A percentile compares a stretch with the other conserved stretches of the same genome.
phyloP scores from a whole-genome alignment of 2,329 filamentous ascomycete species.

The Cephalotrichum gorgonifer region DNA sequence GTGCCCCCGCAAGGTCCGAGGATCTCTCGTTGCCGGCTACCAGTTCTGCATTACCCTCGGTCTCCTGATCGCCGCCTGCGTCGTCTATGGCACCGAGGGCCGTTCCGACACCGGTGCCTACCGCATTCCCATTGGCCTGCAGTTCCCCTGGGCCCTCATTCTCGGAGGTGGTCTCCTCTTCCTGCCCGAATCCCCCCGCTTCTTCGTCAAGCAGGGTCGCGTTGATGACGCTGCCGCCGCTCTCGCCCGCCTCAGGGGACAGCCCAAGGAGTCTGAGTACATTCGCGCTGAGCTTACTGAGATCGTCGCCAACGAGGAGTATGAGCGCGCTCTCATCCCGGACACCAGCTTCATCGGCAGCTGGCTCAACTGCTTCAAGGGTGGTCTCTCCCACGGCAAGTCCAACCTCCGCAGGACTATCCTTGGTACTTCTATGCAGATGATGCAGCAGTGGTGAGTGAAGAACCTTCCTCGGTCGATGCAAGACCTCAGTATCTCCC shows the following conservation, averaged over 20 bases:
- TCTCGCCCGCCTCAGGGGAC: slow-evolving; percentile 59
- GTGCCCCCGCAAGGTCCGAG: slow-evolving; percentile 60
- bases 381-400: slow-evolving; percentile 51
- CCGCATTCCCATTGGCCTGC: slow-evolving; percentile 71
- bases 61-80: slow-evolving; percentile 61
- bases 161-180: slow-evolving; percentile 61
- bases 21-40: slow-evolving; percentile 71
- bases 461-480: neutral
- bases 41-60: slow-evolving; percentile 78
- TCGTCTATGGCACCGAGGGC: slow-evolving; percentile 62
- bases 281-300: slow-evolving; percentile 73
- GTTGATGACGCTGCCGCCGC: slow-evolving; percentile 52
- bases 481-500: neutral
- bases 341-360: slow-evolving; percentile 51
- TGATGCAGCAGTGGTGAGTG: slow-evolving; percentile 61
- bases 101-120: slow-evolving; percentile 55
- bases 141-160: slow-evolving; percentile 72
- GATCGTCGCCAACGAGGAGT: slow-evolving; percentile 82
- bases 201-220: slow-evolving; percentile 69
- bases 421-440: slow-evolving; percentile 62
- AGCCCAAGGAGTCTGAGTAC: slow-evolving; percentile 61
- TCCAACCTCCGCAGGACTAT: slow-evolving; percentile 63
- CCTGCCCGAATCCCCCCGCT: slow-evolving; percentile 78
- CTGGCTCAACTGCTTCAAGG: slow-evolving; percentile 61
- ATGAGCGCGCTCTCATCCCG: slow-evolving; percentile 63